phyloP scores from a whole-genome alignment of 2,329 filamentous ascomycete species.

The Epichloe bromicola region DNA sequence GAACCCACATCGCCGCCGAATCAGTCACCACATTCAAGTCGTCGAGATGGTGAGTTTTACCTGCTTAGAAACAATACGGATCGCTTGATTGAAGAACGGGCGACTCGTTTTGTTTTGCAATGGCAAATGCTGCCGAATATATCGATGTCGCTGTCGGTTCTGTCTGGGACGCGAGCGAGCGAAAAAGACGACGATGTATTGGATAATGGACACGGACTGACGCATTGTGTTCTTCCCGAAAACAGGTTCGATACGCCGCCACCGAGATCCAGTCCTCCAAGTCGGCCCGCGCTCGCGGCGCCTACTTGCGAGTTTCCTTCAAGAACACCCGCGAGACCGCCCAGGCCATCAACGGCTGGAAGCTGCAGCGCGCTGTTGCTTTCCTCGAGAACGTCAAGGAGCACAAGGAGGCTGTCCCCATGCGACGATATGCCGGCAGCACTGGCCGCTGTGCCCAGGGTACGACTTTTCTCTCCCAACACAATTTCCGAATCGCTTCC shows the following conservation, averaged over 20 bases:
- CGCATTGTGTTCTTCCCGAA: slow-evolving; percentile 8
- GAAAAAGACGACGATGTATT: neutral
- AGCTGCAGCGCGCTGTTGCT: slow-evolving; percentile 82
- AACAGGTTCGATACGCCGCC: slow-evolving; percentile 89
- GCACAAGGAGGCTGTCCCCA: slow-evolving; percentile 95
- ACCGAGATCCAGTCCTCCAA: slow-evolving; percentile 77
- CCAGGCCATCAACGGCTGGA: slow-evolving; percentile 99
- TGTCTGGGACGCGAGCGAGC: neutral
- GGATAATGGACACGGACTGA: slow-evolving; percentile 10
- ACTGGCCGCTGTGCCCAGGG: slow-evolving; percentile 95
- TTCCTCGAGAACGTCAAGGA: slow-evolving; percentile 98
- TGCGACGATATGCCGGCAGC: slow-evolving; percentile 93
- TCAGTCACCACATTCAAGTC: slow-evolving; percentile 39
- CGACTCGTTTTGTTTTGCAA: neutral
- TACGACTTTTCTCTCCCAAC: slow-evolving; percentile 41
- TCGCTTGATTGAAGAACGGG: neutral
- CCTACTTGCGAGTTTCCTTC: slow-evolving; percentile 98
- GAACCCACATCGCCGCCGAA: slow-evolving; percentile 40
- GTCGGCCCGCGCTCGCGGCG: slow-evolving; percentile 94
- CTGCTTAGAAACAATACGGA: slow-evolving; percentile 2
- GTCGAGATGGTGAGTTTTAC: slow-evolving; percentile 43
- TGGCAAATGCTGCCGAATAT: neutral
- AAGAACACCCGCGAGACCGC: slow-evolving; percentile 99
- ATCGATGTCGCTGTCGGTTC: neutral
- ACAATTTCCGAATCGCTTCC: neutral